phyloP scores from a whole-genome alignment of 2,329 filamentous ascomycete genomes.

The Colletotrichum sp. region DNA sequence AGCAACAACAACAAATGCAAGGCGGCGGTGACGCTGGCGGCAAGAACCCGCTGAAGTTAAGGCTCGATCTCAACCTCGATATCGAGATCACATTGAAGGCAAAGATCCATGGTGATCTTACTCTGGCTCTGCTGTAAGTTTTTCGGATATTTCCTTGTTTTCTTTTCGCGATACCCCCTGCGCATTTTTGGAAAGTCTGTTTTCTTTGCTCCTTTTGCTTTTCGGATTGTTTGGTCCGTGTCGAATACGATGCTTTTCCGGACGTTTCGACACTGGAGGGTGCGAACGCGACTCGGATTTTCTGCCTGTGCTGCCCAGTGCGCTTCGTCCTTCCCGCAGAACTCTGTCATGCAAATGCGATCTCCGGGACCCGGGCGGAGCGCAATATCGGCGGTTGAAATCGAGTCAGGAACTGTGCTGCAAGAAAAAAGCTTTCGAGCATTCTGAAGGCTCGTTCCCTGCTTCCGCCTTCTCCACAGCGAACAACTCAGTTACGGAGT shows the following conservation, averaged over 20 bases:
- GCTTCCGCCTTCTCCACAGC: not conserved
- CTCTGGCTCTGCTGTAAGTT: constrained; percentile 71
- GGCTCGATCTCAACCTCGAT: constrained; percentile 71
- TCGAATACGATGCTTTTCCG: not conserved
- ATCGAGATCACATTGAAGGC: constrained; percentile 83
- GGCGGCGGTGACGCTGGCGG: constrained; percentile 25
- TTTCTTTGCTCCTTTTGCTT: not conserved
- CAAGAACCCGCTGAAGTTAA: constrained; percentile 27
- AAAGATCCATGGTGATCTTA: constrained; percentile 79
- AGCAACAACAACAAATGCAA: constrained; percentile 21
- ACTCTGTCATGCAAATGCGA: not conserved
- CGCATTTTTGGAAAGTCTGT: not conserved
- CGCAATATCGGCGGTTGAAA: not conserved
- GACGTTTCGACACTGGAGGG: not conserved
- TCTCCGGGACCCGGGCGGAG: not conserved
- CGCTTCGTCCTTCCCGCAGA: not conserved
- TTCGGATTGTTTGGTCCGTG: not conserved
- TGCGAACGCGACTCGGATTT: not conserved
- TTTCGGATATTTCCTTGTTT: not conserved
- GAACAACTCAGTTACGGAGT: not conserved
- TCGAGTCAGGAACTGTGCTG: not conserved
- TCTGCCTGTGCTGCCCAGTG: not conserved
- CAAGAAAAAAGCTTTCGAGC: not conserved
- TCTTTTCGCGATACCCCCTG: not conserved
- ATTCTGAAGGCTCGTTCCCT: not conserved